Evolutionary conservation across 2,329 filamentous ascomycete species (phyloP).

Genomic region (Aureobasidium musti): DNA sequence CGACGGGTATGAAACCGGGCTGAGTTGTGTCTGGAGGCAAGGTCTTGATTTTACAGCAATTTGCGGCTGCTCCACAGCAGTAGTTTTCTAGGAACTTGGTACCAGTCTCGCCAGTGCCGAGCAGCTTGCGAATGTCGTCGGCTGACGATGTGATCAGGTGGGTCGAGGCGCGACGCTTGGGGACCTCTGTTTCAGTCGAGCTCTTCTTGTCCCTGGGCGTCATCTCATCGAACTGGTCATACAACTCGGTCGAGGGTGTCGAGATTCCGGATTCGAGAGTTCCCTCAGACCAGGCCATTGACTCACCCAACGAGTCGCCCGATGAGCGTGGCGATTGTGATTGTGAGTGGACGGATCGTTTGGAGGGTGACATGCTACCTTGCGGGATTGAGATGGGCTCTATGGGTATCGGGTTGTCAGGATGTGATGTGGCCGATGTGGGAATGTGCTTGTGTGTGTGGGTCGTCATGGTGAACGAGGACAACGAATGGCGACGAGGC

Average conservation of each 20-base stretch:
- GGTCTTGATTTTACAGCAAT: constrained; percentile 63
- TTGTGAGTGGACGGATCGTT: constrained; percentile 26
- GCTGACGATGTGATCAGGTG: constrained; percentile 61
- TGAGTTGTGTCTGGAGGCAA: constrained; percentile 52
- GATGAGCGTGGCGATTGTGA: constrained; percentile 45
- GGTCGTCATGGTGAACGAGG: constrained; percentile 35
- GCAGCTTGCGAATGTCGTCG: constrained; percentile 59
- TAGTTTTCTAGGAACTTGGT: constrained; percentile 63
- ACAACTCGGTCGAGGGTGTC: constrained; percentile 49
- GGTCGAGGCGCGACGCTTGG: constrained; percentile 64
- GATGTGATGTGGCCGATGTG: constrained; percentile 48
- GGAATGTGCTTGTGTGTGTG: constrained; percentile 46
- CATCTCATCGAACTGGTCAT: constrained; percentile 49
- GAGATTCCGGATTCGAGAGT: constrained; percentile 47
- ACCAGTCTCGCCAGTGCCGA: constrained; percentile 57
- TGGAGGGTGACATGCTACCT: constrained; percentile 24
- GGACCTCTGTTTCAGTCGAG: background rate
- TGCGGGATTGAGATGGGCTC: constrained; percentile 42
- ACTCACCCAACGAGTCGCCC: constrained; percentile 45
- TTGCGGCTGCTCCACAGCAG: constrained; percentile 60
- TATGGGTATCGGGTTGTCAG: constrained; percentile 49
- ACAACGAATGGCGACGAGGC: constrained; percentile 39
- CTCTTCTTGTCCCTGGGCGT: constrained; percentile 33
- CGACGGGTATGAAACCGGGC: constrained; percentile 51
- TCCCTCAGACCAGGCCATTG: constrained; percentile 39